Evolutionary conservation across 2,329 filamentous ascomycete genomes (phyloP), one percentile per base, ranked within the genome.

Genomic region (Exophiala xenobiotica): DNA sequence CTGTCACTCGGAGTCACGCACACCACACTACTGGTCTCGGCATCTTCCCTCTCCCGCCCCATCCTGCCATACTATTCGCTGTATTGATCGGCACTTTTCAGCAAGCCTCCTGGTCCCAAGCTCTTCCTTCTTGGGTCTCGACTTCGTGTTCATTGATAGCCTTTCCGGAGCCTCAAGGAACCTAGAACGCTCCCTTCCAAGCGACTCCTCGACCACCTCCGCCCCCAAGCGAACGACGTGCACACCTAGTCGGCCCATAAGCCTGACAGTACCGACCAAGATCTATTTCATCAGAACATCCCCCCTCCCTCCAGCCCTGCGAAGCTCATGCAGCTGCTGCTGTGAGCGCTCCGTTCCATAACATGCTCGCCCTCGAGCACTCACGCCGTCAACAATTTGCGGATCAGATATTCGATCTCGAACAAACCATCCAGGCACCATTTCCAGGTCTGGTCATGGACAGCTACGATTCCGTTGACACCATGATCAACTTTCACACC

Each of bases 321-420:
- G 20, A 41, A 39, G 22, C 49, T 45, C 48, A 58, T 54, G 55
- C 42, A 39, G 48, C 43, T 22, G 31, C 41, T 29, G 38, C 41
- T 22, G 18, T 54, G 44, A 48, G 35, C 23, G 20, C 26, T 14
- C 12, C 24, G 19, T 38, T 29, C 16, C 29, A 31, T 40, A 58
- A 53, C 41, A 62, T 62, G 60, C 59, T 61, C 43, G 53, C 41
- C 9, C 52, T 57, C 43, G 55, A 61, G 59, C 60, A 60, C 41
- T 57, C 52, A n/a, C 55, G 42, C 35, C 51, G 43, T 29, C 54
- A 53, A 40, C 57, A 53, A n/a, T 53, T 45, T 47, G 14, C 38
- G 6, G 54, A 59, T 24, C 50, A 52, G 41, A 24, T 27, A 7
- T 62, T 50, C 45, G 43, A 54, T 37, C 24, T 50, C 22, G 56